Conservation (phyloP, 179 eudicot species). For the Beta corolliflora region DNA sequence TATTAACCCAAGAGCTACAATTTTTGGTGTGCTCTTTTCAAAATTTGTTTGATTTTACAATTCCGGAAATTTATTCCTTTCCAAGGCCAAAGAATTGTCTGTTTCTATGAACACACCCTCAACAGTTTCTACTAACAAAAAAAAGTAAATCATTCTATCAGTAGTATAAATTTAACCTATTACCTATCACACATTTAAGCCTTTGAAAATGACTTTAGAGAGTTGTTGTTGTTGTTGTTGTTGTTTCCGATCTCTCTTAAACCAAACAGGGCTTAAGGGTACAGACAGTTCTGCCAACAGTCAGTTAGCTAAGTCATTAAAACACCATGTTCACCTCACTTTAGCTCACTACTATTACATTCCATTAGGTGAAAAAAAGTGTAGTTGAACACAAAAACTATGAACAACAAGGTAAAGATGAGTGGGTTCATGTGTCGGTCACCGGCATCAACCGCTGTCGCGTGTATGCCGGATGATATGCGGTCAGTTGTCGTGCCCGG, state of each 20-base stretch:
- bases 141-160: neutral
- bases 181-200: constrained; percentile 1
- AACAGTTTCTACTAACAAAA: neutral
- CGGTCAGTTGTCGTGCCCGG: constrained; percentile 1
- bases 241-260: neutral
- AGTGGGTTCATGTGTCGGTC: constrained; percentile 17
- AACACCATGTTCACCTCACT: neutral
- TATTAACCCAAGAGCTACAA: neutral
- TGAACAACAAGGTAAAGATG: neutral
- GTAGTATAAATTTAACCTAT: neutral
- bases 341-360: neutral
- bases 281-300: constrained; percentile 4
- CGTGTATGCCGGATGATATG: constrained; percentile 12
- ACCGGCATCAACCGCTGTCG: neutral
- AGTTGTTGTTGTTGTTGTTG: neutral
- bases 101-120: constrained; percentile 2
- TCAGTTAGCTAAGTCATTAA: constrained; percentile 14
- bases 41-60: constrained; percentile 1
- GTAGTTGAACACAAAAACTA: neutral
- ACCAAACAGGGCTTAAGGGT: neutral
- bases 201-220: constrained; percentile 9
- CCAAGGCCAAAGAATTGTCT: neutral
- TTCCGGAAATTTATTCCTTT: neutral
- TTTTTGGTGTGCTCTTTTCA: neutral
- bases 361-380: neutral